Evolutionary conservation across 257 asterid species (phyloP), one percentile per base, ranked within the genome.

Genomic region (Orobanche coerulescens): DNA sequence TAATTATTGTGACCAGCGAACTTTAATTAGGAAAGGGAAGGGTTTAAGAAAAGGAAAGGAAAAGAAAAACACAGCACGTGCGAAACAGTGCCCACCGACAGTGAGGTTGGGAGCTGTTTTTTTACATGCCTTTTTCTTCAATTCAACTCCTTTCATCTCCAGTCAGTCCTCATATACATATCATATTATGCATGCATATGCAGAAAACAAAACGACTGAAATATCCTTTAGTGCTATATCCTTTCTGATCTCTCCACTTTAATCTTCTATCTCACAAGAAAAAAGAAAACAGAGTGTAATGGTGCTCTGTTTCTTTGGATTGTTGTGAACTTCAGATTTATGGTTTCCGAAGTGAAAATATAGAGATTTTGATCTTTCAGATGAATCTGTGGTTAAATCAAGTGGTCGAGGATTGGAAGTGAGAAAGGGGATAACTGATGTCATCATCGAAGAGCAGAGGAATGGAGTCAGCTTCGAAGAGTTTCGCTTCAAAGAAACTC

Each of bases 371-470:
- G 54, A 54, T 71, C 71, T 30, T 73, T 69, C 71, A 54, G 53
- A 70, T 77, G 86, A 68, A 71, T 30, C 31, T 51, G 56, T 61
- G 70, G 42, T 71, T 78, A 23, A 67, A 30, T 74, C 69, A 13
- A 5, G 49, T 23, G 18, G 66, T 37, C 75, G 60, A 58, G 54
- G 46, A 4, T 22, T 66, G 26, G 26, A 39, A 19, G 43, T 68
- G 55, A 1, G 34, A 28, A 55, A 44, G 56, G 47, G 13, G 60
- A 47, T 9, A 20, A 74, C n/a, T 26, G 55, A 88, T 84, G 94
- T 75, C 75, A 67, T 70, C 76, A 67, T 70, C 76, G 89, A 88
- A 82, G 88, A 80, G 75, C 73, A 82, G 82, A 73, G 95, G 84
- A 72, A 54, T 31, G 14, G 92, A 79, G 58, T 73, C 86, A 34